Evolutionary conservation across 2,329 filamentous ascomycete genomes (phyloP).

Genomic region (Ceratocystis smalleyi): DNA sequence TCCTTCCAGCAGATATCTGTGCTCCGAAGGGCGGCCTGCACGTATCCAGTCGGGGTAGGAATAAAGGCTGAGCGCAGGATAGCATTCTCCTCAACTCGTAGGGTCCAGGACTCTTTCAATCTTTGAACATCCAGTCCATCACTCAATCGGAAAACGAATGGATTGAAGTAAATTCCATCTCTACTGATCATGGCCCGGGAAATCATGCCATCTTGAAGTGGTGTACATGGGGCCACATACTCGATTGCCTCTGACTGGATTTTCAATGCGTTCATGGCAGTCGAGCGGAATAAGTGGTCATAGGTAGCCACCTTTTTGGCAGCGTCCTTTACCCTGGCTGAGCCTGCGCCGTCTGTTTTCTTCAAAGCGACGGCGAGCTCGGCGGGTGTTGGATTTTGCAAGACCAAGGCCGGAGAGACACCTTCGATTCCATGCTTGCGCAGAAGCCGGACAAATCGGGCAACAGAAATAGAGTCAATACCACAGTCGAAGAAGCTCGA

Average conservation of each 20-base stretch:
- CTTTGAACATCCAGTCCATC: slow-evolving; percentile 28
- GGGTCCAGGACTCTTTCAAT: slow-evolving; percentile 43
- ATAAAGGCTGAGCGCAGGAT: slow-evolving; percentile 61
- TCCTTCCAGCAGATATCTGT: slow-evolving; percentile 31
- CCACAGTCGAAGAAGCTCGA: slow-evolving; percentile 74
- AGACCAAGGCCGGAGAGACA: slow-evolving; percentile 49
- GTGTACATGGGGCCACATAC: slow-evolving; percentile 65
- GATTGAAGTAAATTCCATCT: slow-evolving; percentile 54
- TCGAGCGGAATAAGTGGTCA: slow-evolving; percentile 42
- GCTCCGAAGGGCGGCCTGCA: slow-evolving; percentile 50
- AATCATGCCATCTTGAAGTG: slow-evolving; percentile 76
- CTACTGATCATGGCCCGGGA: slow-evolving; percentile 46
- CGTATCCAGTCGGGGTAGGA: slow-evolving; percentile 56
- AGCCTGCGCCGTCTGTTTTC: not conserved
- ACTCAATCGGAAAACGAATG: slow-evolving; percentile 47
- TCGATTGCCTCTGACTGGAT: slow-evolving; percentile 44
- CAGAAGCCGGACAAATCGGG: slow-evolving; percentile 50
- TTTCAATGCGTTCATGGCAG: slow-evolving; percentile 37
- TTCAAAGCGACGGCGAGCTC: slow-evolving; percentile 31
- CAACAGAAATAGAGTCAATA: slow-evolving; percentile 72
- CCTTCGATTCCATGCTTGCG: slow-evolving; percentile 44
- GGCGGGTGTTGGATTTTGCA: slow-evolving; percentile 42
- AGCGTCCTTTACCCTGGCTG: slow-evolving; percentile 20
- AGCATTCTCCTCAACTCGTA: slow-evolving; percentile 36
- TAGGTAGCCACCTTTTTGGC: slow-evolving; percentile 49